Percentiles rank a stretch among this genome's conserved stretches.
phyloP scores from a whole-genome alignment of 176 grass and related monocot species.

The Raddia distichophylla region DNA sequence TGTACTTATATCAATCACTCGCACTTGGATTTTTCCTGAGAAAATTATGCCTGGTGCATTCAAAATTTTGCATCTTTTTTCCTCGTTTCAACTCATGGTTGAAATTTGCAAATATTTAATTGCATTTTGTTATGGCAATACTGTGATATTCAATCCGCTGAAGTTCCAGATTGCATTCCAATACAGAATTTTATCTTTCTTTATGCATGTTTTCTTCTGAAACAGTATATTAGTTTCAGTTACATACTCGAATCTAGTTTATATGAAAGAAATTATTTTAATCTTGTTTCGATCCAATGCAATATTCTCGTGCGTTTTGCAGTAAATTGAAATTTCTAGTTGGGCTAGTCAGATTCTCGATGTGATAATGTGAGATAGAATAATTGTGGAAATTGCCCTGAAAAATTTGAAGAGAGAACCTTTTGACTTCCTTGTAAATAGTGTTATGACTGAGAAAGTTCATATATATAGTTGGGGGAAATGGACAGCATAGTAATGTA shows the following conservation, averaged over 20 bases:
- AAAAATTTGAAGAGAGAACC: background rate
- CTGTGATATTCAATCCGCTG: background rate
- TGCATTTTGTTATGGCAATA: background rate
- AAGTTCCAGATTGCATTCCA: background rate
- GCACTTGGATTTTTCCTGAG: background rate
- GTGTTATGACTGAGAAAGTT: background rate
- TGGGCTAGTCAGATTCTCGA: background rate
- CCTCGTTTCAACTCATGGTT: background rate
- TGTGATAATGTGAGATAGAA: background rate
- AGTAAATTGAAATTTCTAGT: conserved; percentile 17
- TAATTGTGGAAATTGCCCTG: background rate
- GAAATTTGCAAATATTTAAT: conserved; percentile 12
- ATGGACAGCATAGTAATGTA: background rate
- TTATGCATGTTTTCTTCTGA: background rate
- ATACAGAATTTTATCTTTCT: background rate
- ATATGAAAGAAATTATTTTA: conserved; percentile 12
- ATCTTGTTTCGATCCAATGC: background rate
- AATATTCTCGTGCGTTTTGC: conserved; percentile 4
- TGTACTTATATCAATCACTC: background rate
- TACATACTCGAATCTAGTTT: background rate
- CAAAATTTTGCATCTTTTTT: background rate
- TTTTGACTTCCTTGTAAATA: background rate
- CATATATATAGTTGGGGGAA: background rate
- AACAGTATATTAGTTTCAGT: background rate
- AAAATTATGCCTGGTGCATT: background rate